Percentiles rank a stretch among this genome's conserved stretches.
These are phyloP conservation scores for Phyllosticta citriasiana DNA, from an alignment of 2,329 filamentous ascomycete genomes.

Conservation along the genomic window DNA sequence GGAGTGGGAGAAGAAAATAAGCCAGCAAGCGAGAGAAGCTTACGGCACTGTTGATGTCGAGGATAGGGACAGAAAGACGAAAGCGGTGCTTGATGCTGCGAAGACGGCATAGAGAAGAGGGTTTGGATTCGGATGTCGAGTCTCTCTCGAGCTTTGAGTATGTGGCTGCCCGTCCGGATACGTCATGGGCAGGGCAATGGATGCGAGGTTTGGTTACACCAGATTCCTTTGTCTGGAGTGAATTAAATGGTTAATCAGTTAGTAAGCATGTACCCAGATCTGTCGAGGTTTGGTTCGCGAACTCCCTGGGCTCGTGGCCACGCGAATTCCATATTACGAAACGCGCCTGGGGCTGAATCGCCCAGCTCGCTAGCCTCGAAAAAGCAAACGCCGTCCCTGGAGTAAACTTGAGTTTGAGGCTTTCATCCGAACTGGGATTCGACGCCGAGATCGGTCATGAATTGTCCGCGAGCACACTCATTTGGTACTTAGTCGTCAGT, in stretches of 20 bases:
- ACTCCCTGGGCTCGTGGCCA: background rate
- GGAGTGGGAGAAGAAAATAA: constrained; percentile 38
- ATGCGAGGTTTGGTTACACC: background rate
- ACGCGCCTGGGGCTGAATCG: background rate
- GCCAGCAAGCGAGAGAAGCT: constrained; percentile 34
- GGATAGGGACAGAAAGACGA: constrained; percentile 34
- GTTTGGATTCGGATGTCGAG: background rate
- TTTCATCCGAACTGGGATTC: background rate
- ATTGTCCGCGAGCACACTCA: background rate
- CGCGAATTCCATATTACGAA: background rate
- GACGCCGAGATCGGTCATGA: background rate
- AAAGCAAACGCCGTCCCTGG: background rate
- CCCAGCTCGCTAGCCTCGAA: background rate
- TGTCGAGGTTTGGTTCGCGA: background rate
- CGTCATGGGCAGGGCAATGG: background rate
- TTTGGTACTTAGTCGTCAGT: background rate
- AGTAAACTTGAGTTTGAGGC: background rate
- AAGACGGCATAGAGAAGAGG: constrained; percentile 12
- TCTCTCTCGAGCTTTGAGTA: background rate
- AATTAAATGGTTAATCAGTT: background rate
- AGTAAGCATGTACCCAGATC: background rate
- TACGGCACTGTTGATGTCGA: constrained; percentile 37
- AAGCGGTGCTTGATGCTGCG: constrained; percentile 30
- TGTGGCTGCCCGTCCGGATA: background rate
- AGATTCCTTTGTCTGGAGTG: background rate